Evolutionary conservation across 208 protist species (phyloP).

Genomic region (Crithidia acanthocephali): DNA sequence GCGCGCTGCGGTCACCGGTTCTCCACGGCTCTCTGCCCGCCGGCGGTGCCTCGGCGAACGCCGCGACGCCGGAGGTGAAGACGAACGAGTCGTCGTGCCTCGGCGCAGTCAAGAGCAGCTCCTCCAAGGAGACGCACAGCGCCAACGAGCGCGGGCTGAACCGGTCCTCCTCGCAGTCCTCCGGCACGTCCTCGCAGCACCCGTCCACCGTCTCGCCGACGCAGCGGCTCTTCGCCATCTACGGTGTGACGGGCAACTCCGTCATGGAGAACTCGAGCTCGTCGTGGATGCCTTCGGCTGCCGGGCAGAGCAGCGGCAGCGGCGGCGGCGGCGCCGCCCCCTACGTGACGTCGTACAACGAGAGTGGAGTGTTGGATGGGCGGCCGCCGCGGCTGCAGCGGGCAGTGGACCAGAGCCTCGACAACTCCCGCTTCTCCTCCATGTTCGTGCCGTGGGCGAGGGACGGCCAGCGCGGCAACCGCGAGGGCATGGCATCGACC

Average conservation of each 20-base stretch:
- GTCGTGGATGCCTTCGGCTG: slow-evolving; percentile 12
- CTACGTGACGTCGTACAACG: slow-evolving; percentile 8
- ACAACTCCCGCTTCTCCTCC: slow-evolving; percentile 4
- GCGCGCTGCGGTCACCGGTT: background rate
- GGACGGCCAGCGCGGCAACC: background rate
- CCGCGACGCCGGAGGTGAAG: background rate
- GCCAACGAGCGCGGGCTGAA: slow-evolving; percentile 2
- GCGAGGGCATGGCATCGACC: slow-evolving; percentile 10
- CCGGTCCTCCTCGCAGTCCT: slow-evolving; percentile 9
- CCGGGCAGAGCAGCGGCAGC: background rate
- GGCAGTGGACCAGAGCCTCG: slow-evolving; percentile 11
- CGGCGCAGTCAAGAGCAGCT: slow-evolving; percentile 6
- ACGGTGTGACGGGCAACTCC: slow-evolving; percentile 11
- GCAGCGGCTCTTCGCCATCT: slow-evolving; percentile 22
- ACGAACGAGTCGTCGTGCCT: slow-evolving; percentile 6
- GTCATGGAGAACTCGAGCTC: slow-evolving; percentile 18
- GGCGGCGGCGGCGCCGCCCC: background rate
- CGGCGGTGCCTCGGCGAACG: background rate
- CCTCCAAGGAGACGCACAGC: background rate
- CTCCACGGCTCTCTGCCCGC: background rate
- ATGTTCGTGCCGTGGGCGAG: slow-evolving; percentile 3
- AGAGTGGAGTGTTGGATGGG: slow-evolving; percentile 7
- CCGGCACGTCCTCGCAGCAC: slow-evolving; percentile 7
- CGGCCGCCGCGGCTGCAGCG: background rate
- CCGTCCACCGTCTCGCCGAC: slow-evolving; percentile 2